phyloP scores from a whole-genome alignment of 2,329 filamentous ascomycete genomes.

The Trichothecium roseum region DNA sequence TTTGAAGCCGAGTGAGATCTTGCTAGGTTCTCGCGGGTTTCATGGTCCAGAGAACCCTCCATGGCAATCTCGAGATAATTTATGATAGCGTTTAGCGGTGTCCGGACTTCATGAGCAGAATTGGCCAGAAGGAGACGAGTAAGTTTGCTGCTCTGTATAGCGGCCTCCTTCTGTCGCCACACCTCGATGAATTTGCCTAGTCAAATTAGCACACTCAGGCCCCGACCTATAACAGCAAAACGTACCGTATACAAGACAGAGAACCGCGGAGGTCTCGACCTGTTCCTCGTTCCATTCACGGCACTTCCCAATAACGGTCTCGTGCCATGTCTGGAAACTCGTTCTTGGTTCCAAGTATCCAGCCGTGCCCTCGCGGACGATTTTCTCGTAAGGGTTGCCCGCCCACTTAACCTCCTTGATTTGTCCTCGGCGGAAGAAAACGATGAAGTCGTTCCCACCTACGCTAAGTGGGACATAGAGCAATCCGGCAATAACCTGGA shows the following conservation, averaged over 20 bases:
- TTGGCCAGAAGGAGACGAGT: conserved; percentile 74
- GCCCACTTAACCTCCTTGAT: conserved; percentile 74
- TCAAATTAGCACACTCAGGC: neutral
- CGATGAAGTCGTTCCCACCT: conserved; percentile 74
- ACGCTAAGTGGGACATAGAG: conserved; percentile 72
- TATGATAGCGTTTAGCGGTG: conserved; percentile 85
- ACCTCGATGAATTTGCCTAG: conserved; percentile 73
- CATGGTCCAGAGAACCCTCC: conserved; percentile 67
- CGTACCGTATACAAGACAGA: conserved; percentile 78
- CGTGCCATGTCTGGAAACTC: conserved; percentile 73
- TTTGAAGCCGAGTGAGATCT: conserved; percentile 87
- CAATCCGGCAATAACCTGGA: conserved; percentile 66
- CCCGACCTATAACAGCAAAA: neutral
- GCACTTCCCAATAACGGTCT: conserved; percentile 71
- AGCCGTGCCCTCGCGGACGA: conserved; percentile 59
- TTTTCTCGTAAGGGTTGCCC: conserved; percentile 77
- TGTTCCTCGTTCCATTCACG: conserved; percentile 86
- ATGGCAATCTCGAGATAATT: conserved; percentile 89
- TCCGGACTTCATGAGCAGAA: conserved; percentile 84
- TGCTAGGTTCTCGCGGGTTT: conserved; percentile 75
- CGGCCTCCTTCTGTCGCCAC: conserved; percentile 83
- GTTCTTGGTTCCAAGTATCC: conserved; percentile 68
- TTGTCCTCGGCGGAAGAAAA: conserved; percentile 77
- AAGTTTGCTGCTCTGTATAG: conserved; percentile 70
- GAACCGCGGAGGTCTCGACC: conserved; percentile 75